Evolutionary conservation across 208 protist genomes (phyloP), one percentile per base, ranked within the genome.

Genomic region (Phytomonas sp.): DNA sequence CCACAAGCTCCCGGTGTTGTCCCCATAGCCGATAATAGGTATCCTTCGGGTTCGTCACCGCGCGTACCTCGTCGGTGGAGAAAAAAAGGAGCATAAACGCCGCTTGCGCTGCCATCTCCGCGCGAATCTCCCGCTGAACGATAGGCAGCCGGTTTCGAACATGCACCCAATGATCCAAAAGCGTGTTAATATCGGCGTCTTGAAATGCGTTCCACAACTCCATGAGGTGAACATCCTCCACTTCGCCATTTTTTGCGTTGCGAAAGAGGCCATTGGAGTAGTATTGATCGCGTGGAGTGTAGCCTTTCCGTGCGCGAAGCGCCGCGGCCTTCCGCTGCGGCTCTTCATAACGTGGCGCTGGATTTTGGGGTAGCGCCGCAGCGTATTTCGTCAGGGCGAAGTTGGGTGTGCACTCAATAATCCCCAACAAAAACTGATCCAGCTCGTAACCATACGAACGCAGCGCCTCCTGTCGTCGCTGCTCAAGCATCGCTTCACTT

Each of bases 11-110:
- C 4, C 64, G 37, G 45, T 94, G 88, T 29, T 91, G 69, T 12
- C 19, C 14, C 69, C 81, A 86, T 40, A 93, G 69, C 14, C 77
- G 77, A 14, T 61, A 68, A 70, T 88, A 92, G 14, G 88, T 92
- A 62, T 83, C 64, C 40, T 34, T 62, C 19, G 88, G 88, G 40
- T 81, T 37, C 4, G 91, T 94, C 29, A 95, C 67, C 26, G 87
- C 84, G 11, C 86, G 74, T 49, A 95, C 86, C 52, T 95, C 91
- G 71, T 90, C 86, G n/a, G 84, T 79, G 1, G 83, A 52, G 67
- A 91, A 94, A 66, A 95, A 92, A 29, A 91, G 81, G 67, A 95
- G 60, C 69, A 86, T 73, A 36, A 95, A 81, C 11, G 82, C 85
- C 19, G 67, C 79, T 65, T 91, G 84, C 14, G 73, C 61, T 2